phyloP scores from a whole-genome alignment of 768 basidiomycete genomes.

The Leccinum pellstonianum region DNA sequence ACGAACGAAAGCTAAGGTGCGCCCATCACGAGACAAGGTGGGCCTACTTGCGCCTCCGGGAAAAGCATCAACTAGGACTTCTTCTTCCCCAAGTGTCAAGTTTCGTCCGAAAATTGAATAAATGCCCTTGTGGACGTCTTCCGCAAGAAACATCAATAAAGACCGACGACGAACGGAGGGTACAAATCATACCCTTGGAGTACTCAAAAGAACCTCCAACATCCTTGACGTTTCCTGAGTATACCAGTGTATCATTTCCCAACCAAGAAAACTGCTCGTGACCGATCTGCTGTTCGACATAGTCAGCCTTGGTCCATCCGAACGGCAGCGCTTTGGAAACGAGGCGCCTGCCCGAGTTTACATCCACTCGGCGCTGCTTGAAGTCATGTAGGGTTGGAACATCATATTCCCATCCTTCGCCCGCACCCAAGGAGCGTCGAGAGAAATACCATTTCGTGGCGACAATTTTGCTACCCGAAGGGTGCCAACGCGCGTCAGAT shows the following conservation, averaged over 20 bases:
- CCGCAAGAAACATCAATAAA: not conserved
- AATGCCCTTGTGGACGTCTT: conserved; percentile 69
- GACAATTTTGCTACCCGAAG: conserved; percentile 57
- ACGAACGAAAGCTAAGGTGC: conserved; percentile 72
- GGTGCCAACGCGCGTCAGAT: conserved; percentile 69
- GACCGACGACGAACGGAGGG: not conserved
- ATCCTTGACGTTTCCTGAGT: conserved; percentile 63
- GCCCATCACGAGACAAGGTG: conserved; percentile 64
- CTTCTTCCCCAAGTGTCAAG: conserved; percentile 52
- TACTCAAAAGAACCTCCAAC: conserved; percentile 47
- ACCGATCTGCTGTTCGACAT: conserved; percentile 70
- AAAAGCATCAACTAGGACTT: conserved; percentile 50
- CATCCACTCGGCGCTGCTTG: conserved; percentile 28
- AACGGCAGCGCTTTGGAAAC: conserved; percentile 55
- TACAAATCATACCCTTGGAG: conserved; percentile 54
- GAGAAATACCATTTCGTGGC: conserved; percentile 83
- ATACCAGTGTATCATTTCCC: conserved; percentile 57
- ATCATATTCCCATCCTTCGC: conserved; percentile 70
- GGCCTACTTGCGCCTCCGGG: conserved; percentile 77
- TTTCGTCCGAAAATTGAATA: conserved; percentile 71
- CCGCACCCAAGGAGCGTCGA: conserved; percentile 60
- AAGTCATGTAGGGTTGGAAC: conserved; percentile 37
- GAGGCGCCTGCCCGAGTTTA: conserved; percentile 50
- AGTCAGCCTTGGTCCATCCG: conserved; percentile 60
- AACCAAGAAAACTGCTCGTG: conserved; percentile 70